Base-by-base conservation (phyloP, 2,329 filamentous ascomycete genomes). In the Cercospora brassicicola region DNA sequence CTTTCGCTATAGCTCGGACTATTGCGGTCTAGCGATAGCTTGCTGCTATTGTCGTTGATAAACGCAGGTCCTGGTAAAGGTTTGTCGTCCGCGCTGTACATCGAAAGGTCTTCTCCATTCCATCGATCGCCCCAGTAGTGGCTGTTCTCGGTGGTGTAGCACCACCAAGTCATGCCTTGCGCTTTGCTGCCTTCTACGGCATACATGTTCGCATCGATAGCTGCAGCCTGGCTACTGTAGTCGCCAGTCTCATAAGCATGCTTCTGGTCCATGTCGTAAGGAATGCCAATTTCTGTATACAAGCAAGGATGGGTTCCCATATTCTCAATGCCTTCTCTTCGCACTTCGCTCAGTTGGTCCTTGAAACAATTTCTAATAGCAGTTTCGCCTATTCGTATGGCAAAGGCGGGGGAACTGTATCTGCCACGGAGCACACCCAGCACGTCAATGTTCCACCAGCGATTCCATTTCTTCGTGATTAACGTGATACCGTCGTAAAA, bases 391-490 rank as follows among this genome's bases (percentile, higher is more conserved):
- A 99, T 84, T 76, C 94, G 95, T 78, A 99, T 90, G 3, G 93
- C 95, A 77, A 99, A 94, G 0, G 92, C 92, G 11, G 95, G 95
- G 23, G 90, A 91, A 72, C 91, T 84, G 76, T 99, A 99, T 72
- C 90, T 90, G 11, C 95, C 95, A 56, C 95, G 90, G 53, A 99
- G 84, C 13, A 99, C 88, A 2, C 95, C 95, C 61, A 99, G 89
- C 4, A 99, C 92, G 78, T 99, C 95, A 7, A 99, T 91, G 73
- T 99, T 99, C 91, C 95, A 99, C 15, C 91, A 89, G 45, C 94
- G 91, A 77, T 98, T 99, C 95, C 95, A 99, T 79, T 97, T 96
- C 81, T 99, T 99, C 11, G 93, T 98, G 86, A 99, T 91, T 3
- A 99, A 84, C 0, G 95, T 99, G 65, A 99, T 91, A 10, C 95